Evolutionary conservation across 192 early-diverging fungal species (phyloP).

Genomic region (Entophlyctis luteolus): DNA sequence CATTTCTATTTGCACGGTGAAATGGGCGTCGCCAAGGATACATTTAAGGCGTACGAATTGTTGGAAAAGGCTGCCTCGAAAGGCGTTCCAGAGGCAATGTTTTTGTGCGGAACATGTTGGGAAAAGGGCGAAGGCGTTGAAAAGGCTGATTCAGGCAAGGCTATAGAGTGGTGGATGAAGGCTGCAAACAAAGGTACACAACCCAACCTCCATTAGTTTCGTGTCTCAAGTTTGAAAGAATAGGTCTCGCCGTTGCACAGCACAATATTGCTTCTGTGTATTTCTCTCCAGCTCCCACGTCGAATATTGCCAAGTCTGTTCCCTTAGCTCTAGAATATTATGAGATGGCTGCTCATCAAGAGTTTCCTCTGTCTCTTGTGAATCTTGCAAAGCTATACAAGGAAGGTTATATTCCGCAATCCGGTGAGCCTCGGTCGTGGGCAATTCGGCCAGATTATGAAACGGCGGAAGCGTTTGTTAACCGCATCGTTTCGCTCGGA

Average conservation of each 20-base stretch:
- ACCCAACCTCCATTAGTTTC: background rate
- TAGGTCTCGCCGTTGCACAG: constrained; percentile 40
- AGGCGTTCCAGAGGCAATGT: constrained; percentile 34
- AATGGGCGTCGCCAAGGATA: constrained; percentile 19
- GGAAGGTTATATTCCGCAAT: constrained; percentile 15
- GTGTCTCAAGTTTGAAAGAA: background rate
- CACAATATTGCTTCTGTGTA: constrained; percentile 37
- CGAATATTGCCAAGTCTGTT: constrained; percentile 9
- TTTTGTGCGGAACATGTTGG: constrained; percentile 30
- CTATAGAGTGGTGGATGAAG: constrained; percentile 23
- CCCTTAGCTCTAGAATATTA: constrained; percentile 38
- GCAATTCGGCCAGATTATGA: background rate
- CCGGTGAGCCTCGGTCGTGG: constrained; percentile 6
- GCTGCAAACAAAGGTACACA: constrained; percentile 36
- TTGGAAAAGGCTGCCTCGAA: constrained; percentile 27
- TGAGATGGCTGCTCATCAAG: constrained; percentile 40
- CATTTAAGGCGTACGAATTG: constrained; percentile 19
- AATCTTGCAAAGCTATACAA: constrained; percentile 39
- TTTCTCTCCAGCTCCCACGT: constrained; percentile 3
- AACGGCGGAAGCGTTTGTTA: constrained; percentile 15
- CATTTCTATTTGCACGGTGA: constrained; percentile 27
- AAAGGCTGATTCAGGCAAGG: constrained; percentile 16
- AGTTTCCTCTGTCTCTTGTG: constrained; percentile 29
- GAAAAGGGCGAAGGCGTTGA: constrained; percentile 22
- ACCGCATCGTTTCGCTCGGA: background rate